Base-by-base conservation (phyloP, 768 basidiomycete species). In the Phaeolepiota aurea region DNA sequence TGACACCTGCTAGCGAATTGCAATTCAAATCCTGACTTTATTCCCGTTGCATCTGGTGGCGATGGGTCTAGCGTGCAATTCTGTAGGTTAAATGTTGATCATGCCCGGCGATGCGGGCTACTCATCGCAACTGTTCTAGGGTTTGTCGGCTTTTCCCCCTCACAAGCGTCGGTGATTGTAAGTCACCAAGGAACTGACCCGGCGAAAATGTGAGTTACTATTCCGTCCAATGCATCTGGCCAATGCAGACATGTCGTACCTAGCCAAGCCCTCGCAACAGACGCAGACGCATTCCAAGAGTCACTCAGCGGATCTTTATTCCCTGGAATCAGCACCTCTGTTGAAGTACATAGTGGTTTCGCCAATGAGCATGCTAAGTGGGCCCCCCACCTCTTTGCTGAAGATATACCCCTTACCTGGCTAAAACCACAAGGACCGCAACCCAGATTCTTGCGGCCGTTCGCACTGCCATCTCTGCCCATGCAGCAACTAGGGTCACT, bases 1-100 rank as follows among this genome's bases (percentile, higher is more conserved):
- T 44, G 16, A 10, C 3, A 22, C 28, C 37, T 7, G 10, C 5
- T 20, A 74, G 74, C 53, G 0, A 68, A 67, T 37, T 77, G 74
- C 44, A 46, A 58, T 12, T 67, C 68, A 4, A 75, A 72, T 42
- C 56, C 72, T 1, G 55, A 48, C 3, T 77, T 77, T 53, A 47
- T 61, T 7, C 72, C 74, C 7, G 53, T 68, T 9, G 71, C 68
- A 7, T 67, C 73, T 5, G 74, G 76, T 0, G 74, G 74, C 5
- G 64, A 75, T 43, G 74, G 71, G 1, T 38, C 37, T 16, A 40
- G 41, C 4, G 48, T 59, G 7, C 71, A 73, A 49, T 71, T 55
- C 42, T 77, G 76, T 65, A 59, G 58, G 68, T 71, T 16, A 7
- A 28, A n/a, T 7, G 7, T 28, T 28, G 25, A 28, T 28, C 7